phyloP scores from a whole-genome alignment of 768 basidiomycete species.

The Suillus brevipes region DNA sequence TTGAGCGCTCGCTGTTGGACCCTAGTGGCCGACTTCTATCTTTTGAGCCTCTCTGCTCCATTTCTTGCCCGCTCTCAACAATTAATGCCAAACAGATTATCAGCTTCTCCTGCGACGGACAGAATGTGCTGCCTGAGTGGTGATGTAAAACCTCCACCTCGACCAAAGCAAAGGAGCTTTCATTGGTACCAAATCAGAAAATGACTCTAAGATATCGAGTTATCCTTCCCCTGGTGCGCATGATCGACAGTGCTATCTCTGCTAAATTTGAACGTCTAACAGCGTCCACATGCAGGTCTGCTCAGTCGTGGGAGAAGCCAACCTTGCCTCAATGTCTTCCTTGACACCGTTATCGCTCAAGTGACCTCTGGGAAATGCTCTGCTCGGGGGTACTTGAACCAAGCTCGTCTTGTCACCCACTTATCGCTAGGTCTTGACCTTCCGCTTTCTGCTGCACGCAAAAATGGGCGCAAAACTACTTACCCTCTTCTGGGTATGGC shows the following conservation, averaged over 20 bases:
- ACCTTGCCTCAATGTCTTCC: not conserved
- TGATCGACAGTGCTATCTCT: not conserved
- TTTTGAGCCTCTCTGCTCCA: not conserved
- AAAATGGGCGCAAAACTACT: constrained; percentile 7
- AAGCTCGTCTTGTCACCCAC: not conserved
- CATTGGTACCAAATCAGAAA: not conserved
- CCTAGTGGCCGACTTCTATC: too few species aligned
- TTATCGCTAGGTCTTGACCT: not conserved
- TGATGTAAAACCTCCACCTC: not conserved
- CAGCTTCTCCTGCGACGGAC: not conserved
- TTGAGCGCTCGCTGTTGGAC: too few species aligned
- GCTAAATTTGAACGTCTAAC: not conserved
- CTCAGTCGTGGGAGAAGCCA: constrained; percentile 6
- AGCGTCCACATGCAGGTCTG: not conserved
- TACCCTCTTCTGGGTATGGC: constrained; percentile 3
- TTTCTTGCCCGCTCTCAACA: not conserved
- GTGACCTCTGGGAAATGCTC: not conserved
- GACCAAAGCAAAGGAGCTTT: not conserved
- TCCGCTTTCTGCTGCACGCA: not conserved
- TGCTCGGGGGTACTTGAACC: not conserved
- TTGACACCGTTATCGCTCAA: constrained; percentile 10
- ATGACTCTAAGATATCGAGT: not conserved
- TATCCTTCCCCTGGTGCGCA: not conserved
- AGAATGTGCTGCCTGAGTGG: not conserved
- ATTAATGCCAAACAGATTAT: not conserved